These are phyloP conservation scores for Sporobolomyces pararoseus DNA, from an alignment of 768 basidiomycete genomes.

Conservation along the genomic window DNA sequence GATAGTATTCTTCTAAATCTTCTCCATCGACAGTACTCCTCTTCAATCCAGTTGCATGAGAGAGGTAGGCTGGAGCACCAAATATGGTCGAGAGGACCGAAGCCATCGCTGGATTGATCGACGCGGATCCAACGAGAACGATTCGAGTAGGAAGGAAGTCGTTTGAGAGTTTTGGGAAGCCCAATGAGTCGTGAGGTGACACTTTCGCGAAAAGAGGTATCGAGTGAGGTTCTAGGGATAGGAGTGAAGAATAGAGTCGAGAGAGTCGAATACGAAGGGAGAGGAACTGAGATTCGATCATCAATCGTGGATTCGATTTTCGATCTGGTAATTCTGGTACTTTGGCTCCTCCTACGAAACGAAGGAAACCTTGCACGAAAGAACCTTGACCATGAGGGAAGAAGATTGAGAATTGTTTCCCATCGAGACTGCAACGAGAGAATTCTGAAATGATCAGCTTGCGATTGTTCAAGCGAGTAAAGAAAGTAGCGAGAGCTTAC, in stretches of 20 bases:
- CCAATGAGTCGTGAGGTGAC: neutral
- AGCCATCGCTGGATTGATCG: constrained; percentile 23
- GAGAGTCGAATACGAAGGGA: constrained; percentile 32
- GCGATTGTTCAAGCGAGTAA: too few species aligned
- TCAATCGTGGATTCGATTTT: constrained; percentile 34
- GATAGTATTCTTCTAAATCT: neutral
- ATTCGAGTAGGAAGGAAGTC: constrained; percentile 14
- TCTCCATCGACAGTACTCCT: neutral
- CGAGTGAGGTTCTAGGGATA: neutral
- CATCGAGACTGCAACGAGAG: constrained; percentile 31
- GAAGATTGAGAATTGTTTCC: constrained; percentile 36
- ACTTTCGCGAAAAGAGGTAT: neutral
- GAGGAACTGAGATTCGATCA: constrained; percentile 34
- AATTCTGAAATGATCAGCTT: neutral
- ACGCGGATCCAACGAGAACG: constrained; percentile 22
- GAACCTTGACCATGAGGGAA: constrained; percentile 36
- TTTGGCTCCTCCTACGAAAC: constrained; percentile 26
- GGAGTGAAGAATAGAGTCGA: constrained; percentile 16
- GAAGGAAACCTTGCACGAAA: constrained; percentile 20
- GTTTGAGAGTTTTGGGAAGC: constrained; percentile 6
- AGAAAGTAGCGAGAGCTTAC: constrained; percentile 4
- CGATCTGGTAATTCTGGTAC: constrained; percentile 32
- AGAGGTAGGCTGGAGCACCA: constrained; percentile 7
- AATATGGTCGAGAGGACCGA: constrained; percentile 25
- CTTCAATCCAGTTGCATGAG: neutral